phyloP scores from a whole-genome alignment of 495 filamentous ascomycete genomes.

The Parachaetomium inaequale region DNA sequence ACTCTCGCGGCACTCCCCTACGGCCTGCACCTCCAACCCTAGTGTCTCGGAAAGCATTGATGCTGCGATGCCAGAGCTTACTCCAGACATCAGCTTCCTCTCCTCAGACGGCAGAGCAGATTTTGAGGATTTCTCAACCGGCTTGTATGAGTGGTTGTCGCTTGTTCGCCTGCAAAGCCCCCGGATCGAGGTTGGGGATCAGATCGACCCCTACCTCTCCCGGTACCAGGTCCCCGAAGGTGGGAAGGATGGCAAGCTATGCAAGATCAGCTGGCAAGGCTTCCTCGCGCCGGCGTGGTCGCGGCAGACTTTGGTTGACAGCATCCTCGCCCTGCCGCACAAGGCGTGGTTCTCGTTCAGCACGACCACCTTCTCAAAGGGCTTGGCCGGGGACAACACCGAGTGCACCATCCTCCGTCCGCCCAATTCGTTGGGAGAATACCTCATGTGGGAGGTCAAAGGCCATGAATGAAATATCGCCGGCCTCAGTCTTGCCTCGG shows the following conservation, averaged over 20 bases:
- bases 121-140: slow-evolving; percentile 58
- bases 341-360: slow-evolving; percentile 51
- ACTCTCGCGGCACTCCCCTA: slow-evolving; percentile 53
- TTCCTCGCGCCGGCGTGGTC: slow-evolving; percentile 49
- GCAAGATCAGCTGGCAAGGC: slow-evolving; percentile 53
- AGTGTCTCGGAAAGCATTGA: slow-evolving; percentile 31
- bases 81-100: slow-evolving; percentile 38
- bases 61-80: slow-evolving; percentile 50
- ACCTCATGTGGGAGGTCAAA: slow-evolving; percentile 53
- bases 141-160: slow-evolving; percentile 81
- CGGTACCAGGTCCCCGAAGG: slow-evolving; percentile 67
- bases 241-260: slow-evolving; percentile 34
- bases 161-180: slow-evolving; percentile 68
- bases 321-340: slow-evolving; percentile 39
- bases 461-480: slow-evolving; percentile 36
- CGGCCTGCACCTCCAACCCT: slow-evolving; percentile 40
- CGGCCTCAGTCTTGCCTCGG: slow-evolving; percentile 52
- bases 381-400: slow-evolving; percentile 38
- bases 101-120: slow-evolving; percentile 38
- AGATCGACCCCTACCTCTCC: slow-evolving; percentile 74
- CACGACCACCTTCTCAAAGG: slow-evolving; percentile 45
- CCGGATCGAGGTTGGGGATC: slow-evolving; percentile 62
- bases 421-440: slow-evolving; percentile 45
- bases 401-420: slow-evolving; percentile 48
- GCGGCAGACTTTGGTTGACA: slow-evolving; percentile 37